phyloP scores from a whole-genome alignment of 257 asterid genomes.

The Plantago major region DNA sequence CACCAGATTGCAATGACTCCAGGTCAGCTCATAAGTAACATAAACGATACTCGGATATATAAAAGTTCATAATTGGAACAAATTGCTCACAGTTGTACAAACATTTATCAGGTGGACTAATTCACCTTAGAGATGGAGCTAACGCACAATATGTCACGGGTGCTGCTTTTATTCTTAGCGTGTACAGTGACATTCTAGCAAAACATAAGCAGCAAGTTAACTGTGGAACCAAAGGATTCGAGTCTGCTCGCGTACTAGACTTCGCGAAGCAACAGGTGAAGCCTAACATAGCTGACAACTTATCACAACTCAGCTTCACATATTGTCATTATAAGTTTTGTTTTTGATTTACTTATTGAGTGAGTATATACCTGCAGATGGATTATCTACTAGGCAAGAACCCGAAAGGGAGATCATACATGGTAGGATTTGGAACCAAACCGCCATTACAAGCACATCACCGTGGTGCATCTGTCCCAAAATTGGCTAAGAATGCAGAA shows the following conservation, averaged over 20 bases:
- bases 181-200: conserved; percentile 48
- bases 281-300: neutral
- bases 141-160: conserved; percentile 74
- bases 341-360: too few relatives aligned
- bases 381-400: conserved; percentile 70
- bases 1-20: conserved; percentile 61
- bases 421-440: conserved; percentile 79
- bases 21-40: conserved; percentile 30
- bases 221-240: conserved; percentile 40
- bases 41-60: too few relatives aligned
- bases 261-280: conserved; percentile 71
- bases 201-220: conserved; percentile 37
- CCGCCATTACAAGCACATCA: conserved; percentile 84
- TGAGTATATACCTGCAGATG: conserved; percentile 35
- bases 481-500: conserved; percentile 16
- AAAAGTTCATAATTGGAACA: neutral
- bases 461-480: conserved; percentile 86
- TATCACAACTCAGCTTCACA: neutral
- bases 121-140: conserved; percentile 78
- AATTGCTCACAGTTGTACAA: neutral
- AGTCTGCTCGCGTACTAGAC: conserved; percentile 30
- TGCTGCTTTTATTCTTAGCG: conserved; percentile 55
- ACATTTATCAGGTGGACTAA: conserved; percentile 46
- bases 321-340: neutral
- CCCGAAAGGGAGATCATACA: conserved; percentile 58